Evolutionary conservation across 805 yeast species (phyloP), one percentile per base, ranked within the genome.

Genomic region (Kregervanrija delftensis): DNA sequence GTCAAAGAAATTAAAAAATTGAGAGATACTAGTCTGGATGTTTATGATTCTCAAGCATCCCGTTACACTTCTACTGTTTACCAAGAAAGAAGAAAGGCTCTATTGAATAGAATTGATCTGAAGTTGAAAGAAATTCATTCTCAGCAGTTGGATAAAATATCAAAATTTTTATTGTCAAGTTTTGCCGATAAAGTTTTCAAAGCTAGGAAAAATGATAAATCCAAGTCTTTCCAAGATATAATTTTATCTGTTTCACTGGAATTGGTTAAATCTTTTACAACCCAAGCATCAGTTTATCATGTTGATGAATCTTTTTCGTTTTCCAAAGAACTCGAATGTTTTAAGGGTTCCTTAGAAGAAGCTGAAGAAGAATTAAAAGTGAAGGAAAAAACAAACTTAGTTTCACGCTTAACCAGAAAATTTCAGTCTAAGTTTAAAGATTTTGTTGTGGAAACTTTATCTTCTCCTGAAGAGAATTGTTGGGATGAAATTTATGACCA

Each of bases 21-120:
- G 34, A 70, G 79, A 38, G 51, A 64, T 2, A 60, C 64, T 2
- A 72, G 81, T 2, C 54, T 88, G 11, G 66, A 63, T 0, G 58
- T 65, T 11, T 91, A 79, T 61, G 95, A 88, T 57, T 55, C 67
- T 4, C 71, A 73, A 46, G 99, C 98, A 1, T 74, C 93, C 1
- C 78, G 89, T 45, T 93, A 93, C 59, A 73, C 78, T 42, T 62
- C 68, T 34, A 47, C 73, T 2, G 95, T 90, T 2, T 93, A 85
- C 60, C 57, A 69, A 36, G 83, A 80, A 43, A 83, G 83, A 58
- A 73, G 83, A 45, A 53, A 49, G 1, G 69, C 66, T 11, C 69
- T 93, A 42, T 47, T 56, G 3, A 61, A 61, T 9, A 74, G 73
- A 44, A 65, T 89, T 37, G 76, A 78, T 51, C 51, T 57, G 0